Evolutionary conservation across 768 basidiomycete genomes (phyloP).

Genomic region (Tulasnella sp.): DNA sequence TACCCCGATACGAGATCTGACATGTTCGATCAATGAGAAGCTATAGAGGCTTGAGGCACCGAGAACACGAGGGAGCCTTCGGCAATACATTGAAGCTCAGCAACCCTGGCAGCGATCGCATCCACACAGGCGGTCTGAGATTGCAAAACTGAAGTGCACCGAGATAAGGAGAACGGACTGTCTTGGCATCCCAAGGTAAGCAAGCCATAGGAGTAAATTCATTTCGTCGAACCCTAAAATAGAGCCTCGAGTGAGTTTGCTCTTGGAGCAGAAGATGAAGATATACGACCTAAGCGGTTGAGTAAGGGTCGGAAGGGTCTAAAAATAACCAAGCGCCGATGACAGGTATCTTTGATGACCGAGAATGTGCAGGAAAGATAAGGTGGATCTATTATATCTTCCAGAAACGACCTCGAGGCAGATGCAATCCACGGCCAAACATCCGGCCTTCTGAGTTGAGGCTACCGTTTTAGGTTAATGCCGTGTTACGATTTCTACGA

Average conservation of each 20-base stretch:
- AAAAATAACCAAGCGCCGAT: neutral
- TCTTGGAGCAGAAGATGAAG: neutral
- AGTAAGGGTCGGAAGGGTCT: neutral
- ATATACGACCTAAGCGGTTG: too few relatives aligned
- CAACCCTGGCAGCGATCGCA: neutral
- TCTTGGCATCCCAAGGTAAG: neutral
- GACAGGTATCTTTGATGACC: neutral
- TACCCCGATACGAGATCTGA: neutral
- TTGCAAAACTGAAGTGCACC: neutral
- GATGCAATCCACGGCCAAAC: neutral
- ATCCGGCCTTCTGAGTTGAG: neutral
- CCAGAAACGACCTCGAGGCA: neutral
- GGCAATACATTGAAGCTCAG: neutral
- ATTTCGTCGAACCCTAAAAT: neutral
- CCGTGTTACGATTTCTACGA: neutral
- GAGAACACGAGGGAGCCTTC: neutral
- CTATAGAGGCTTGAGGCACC: neutral
- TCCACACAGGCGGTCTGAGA: neutral
- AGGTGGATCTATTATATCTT: neutral
- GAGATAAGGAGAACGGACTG: neutral
- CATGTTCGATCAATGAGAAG: neutral
- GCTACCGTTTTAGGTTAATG: neutral
- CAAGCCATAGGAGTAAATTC: neutral
- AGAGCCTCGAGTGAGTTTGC: neutral
- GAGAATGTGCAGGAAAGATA: neutral